Evolutionary conservation across 2,329 filamentous ascomycete species (phyloP).

Genomic region (Arthrobotrys sphaeroides): DNA sequence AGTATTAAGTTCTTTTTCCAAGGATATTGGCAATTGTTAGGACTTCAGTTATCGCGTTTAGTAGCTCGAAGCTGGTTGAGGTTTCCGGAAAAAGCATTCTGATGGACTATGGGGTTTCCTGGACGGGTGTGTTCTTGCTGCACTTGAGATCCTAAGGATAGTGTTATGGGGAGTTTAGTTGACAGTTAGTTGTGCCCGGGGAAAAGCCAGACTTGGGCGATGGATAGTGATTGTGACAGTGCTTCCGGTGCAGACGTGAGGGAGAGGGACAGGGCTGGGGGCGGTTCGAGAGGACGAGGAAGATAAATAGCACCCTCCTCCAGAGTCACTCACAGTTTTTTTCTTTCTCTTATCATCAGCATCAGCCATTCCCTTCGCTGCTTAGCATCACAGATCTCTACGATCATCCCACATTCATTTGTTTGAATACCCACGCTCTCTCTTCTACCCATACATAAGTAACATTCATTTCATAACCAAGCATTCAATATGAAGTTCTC

Average conservation of each 20-base stretch:
- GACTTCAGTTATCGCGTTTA: slow-evolving; percentile 42
- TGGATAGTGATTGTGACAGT: no score
- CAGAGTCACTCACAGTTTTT: neutral
- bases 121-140: no score
- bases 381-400: slow-evolving; percentile 15
- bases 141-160: no score
- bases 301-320: slow-evolving; percentile 27
- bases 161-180: no score
- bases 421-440: neutral
- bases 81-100: slow-evolving; percentile 11
- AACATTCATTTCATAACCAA: neutral
- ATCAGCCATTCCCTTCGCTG: slow-evolving; percentile 16
- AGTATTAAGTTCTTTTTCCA: neutral
- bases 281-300: neutral
- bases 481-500: slow-evolving; percentile 24
- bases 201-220: no score
- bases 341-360: slow-evolving; percentile 13
- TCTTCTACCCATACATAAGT: neutral
- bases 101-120: neutral
- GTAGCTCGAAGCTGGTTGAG: slow-evolving; percentile 23
- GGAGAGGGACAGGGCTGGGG: no score
- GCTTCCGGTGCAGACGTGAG: no score
- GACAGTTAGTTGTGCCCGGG: no score
- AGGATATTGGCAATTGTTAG: slow-evolving; percentile 26
- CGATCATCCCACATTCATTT: slow-evolving; percentile 35